These are phyloP conservation scores for Pyricularia pennisetigena DNA, from an alignment of 2,329 filamentous ascomycete genomes.

Conservation along the genomic window DNA sequence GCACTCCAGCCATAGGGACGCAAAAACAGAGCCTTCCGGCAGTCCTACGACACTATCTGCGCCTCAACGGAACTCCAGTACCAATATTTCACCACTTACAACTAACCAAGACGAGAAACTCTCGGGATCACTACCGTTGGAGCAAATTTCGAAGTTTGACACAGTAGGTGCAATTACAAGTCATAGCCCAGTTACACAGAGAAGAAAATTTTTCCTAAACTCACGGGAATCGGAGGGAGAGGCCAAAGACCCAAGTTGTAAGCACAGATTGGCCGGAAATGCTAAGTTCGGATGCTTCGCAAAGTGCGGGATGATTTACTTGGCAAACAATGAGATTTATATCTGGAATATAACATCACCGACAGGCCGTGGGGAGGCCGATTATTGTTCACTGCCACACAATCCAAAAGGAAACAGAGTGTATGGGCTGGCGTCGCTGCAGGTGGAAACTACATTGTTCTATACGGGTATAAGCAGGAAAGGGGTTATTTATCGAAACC, in stretches of 20 bases:
- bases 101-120: not conserved
- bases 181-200: not conserved
- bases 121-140: not conserved
- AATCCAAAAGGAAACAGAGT: not conserved
- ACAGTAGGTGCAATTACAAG: not conserved
- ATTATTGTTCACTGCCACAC: not conserved
- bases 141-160: not conserved
- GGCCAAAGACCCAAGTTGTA: not conserved
- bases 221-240: not conserved
- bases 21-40: not conserved
- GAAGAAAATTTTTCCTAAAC: not conserved
- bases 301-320: not conserved
- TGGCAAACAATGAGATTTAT: not conserved
- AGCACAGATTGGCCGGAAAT: not conserved
- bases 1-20: no score
- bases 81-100: not conserved
- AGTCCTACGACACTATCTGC: not conserved
- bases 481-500: not conserved
- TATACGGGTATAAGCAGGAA: not conserved
- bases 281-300: not conserved
- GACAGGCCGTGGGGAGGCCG: not conserved
- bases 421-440: not conserved
- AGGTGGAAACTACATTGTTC: not conserved
- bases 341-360: not conserved
- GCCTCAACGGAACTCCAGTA: no score